Evolutionary conservation across 2,329 filamentous ascomycete species (phyloP).

Genomic region (Calycina marina): DNA sequence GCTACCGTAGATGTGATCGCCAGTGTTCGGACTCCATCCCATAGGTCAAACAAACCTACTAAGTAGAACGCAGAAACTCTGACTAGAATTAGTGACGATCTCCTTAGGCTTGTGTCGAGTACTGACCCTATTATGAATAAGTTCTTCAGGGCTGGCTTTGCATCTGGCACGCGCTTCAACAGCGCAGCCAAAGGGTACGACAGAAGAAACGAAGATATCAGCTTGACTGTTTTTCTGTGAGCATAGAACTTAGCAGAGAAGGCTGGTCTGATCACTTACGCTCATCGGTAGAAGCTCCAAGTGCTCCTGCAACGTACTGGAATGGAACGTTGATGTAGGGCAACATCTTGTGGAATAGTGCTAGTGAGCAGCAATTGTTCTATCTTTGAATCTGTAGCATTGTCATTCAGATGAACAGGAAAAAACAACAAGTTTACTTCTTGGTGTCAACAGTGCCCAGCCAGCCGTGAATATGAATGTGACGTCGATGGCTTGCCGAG

Average conservation of each 20-base stretch:
- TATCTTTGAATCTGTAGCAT: too few relatives aligned
- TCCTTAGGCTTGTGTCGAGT: constrained; percentile 2
- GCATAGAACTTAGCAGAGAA: constrained; percentile 1
- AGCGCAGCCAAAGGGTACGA: constrained; percentile 84
- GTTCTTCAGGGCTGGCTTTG: constrained; percentile 74
- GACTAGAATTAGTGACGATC: constrained; percentile 2
- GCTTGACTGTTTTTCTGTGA: constrained; percentile 55
- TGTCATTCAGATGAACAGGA: too few relatives aligned
- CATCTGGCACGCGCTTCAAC: constrained; percentile 81
- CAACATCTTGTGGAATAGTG: constrained; percentile 42
- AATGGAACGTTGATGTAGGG: constrained; percentile 51
- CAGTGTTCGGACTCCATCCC: constrained; percentile 69
- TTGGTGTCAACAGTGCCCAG: too few relatives aligned
- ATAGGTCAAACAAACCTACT: constrained; percentile 84
- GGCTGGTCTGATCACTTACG: constrained; percentile 32
- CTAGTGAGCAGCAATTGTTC: too few relatives aligned
- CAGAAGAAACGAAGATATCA: constrained; percentile 76
- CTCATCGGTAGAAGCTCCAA: constrained; percentile 52
- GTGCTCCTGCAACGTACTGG: constrained; percentile 36
- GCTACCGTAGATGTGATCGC: constrained; percentile 64
- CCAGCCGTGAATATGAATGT: too few relatives aligned
- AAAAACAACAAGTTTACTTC: too few relatives aligned
- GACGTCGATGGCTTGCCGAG: too few relatives aligned
- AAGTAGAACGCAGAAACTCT: constrained; percentile 81
- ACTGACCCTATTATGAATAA: constrained; percentile 64